Conservation (phyloP, 257 asterid genomes). For the Solanum arcanum region DNA sequence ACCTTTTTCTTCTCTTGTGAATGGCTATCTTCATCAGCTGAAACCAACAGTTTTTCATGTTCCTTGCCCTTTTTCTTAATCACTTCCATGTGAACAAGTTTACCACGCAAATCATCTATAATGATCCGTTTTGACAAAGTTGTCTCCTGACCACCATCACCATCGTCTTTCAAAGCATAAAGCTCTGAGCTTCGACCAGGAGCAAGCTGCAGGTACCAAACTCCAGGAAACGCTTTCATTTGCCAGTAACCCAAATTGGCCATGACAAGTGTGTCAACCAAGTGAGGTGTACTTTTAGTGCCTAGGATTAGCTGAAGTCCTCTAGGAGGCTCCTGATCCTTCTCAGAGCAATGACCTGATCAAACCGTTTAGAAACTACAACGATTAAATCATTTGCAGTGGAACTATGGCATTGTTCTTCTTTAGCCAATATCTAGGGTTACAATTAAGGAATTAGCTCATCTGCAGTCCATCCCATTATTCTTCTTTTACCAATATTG, state of each 20-base stretch:
- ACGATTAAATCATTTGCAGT: not conserved
- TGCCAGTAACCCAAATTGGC: slow-evolving; percentile 99
- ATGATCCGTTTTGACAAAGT: slow-evolving; percentile 58
- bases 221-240: slow-evolving; percentile 94
- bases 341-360: slow-evolving; percentile 96
- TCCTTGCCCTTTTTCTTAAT: slow-evolving; percentile 87
- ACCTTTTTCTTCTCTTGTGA: slow-evolving; percentile 37
- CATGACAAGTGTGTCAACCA: slow-evolving; percentile 97
- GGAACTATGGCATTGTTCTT: not conserved
- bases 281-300: slow-evolving; percentile 70
- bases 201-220: slow-evolving; percentile 97
- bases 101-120: slow-evolving; percentile 83
- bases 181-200: slow-evolving; percentile 96
- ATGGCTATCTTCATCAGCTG: slow-evolving; percentile 51
- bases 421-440: not conserved
- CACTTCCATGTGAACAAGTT: slow-evolving; percentile 83
- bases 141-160: slow-evolving; percentile 38
- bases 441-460: slow-evolving; percentile 1
- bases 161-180: slow-evolving; percentile 65
- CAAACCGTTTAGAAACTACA: slow-evolving; percentile 11
- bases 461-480: not conserved
- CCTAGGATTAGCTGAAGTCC: slow-evolving; percentile 98
- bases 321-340: slow-evolving; percentile 94
- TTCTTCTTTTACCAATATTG: not conserved
- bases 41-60: slow-evolving; percentile 57